Evolutionary conservation across 176 grass and related monocot species (phyloP), one percentile per base, ranked within the genome.

Genomic region (Otatea glauca): DNA sequence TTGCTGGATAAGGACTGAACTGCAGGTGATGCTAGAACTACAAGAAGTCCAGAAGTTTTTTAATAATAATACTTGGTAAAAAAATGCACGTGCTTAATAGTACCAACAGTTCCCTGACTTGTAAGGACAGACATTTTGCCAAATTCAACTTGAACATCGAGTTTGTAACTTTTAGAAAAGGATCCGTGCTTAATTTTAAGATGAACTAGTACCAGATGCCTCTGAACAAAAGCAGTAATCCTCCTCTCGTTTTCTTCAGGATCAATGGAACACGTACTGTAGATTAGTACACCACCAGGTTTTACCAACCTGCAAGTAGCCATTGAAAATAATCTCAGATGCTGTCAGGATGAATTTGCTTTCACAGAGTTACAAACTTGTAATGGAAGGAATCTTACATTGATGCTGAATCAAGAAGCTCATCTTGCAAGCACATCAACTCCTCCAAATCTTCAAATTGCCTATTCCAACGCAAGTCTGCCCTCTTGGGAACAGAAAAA

Each of bases 391-490:
- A 69, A 76, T 74, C 90, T 91, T 64, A 97, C 92, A 82, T 66
- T 78, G 95, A 89, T 10, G 90, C 92, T 8, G 92, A 89, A 88
- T 97, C 84, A 86, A 97, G 88, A 29, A 97, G 95, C 72, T 94
- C 84, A 49, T 97, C 92, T 85, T 97, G 95, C 80, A 97, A 83
- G 89, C 55, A 68, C 56, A 41, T 86, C 76, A 97, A 91, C 68
- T 89, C 90, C 90, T 94, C 92, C 70, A 97, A 74, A 88, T 97
- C 92, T 92, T 97, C 90, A 66, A 91, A 90, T 48, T 84, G 68
- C 75, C 95, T 94, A 84, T 97, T 97, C 95, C 95, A 97, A 70
- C 95, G 95, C 67, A 97, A 89, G 75, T 97, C 95, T 72, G 95
- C 92, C 80, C 92, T 92, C 95, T 97, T 88, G 60, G 63, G 27